These are phyloP conservation scores for Cetradonia linearis DNA, from an alignment of 495 filamentous ascomycete genomes.

Conservation along the genomic window DNA sequence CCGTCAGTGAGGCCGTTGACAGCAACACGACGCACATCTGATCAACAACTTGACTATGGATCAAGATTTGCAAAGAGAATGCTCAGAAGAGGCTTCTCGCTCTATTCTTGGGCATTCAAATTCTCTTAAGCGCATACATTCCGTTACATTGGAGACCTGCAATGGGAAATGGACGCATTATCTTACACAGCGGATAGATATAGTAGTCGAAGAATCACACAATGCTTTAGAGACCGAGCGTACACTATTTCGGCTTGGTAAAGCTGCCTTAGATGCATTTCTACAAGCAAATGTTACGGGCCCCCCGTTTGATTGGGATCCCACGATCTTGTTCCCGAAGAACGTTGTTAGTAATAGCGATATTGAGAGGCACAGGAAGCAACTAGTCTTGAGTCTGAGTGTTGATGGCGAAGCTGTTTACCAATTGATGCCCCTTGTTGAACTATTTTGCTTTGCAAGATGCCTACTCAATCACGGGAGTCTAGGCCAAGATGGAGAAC, in stretches of 20 bases:
- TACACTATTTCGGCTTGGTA: constrained; percentile 48
- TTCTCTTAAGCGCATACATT: neutral
- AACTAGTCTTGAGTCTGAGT: constrained; percentile 53
- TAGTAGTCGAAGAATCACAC: neutral
- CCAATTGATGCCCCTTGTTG: constrained; percentile 67
- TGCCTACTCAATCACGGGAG: constrained; percentile 48
- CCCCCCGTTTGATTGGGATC: constrained; percentile 53
- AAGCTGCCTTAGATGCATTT: constrained; percentile 71
- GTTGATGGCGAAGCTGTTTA: constrained; percentile 83
- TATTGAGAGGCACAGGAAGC: constrained; percentile 33
- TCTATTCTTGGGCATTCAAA: constrained; percentile 1
- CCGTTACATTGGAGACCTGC: neutral
- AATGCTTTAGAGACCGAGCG: neutral
- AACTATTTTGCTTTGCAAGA: constrained; percentile 70
- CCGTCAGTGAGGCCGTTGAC: neutral
- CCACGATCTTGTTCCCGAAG: constrained; percentile 36
- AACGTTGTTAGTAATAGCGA: neutral
- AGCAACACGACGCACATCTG: neutral
- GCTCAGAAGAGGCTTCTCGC: neutral
- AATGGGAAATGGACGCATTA: constrained; percentile 4
- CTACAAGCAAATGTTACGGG: constrained; percentile 88
- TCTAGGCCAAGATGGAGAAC: constrained; percentile 19
- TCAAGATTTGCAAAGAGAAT: neutral
- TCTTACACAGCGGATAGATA: constrained; percentile 7
- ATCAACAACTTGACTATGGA: neutral